Evolutionary conservation across 257 asterid species (phyloP).

Genomic region (Nicotiana otophora): DNA sequence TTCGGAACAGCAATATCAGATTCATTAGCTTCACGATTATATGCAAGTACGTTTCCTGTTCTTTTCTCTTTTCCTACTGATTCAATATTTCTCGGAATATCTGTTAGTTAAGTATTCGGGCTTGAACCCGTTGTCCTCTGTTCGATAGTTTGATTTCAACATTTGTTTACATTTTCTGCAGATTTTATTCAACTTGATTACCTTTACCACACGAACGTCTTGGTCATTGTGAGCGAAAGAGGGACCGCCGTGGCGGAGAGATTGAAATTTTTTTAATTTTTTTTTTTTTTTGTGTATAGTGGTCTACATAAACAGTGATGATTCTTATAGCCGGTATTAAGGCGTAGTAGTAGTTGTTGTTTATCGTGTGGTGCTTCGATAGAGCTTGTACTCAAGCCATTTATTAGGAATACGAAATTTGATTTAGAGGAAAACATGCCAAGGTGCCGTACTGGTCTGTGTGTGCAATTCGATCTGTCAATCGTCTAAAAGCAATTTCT

Average conservation of each 20-base stretch:
- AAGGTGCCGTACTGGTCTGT: no score
- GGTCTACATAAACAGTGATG: background rate
- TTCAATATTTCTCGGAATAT: background rate
- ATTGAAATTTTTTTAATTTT: background rate
- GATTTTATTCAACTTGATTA: background rate
- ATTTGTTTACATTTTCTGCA: background rate
- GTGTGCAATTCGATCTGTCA: background rate
- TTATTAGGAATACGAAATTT: background rate
- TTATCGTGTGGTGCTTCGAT: background rate
- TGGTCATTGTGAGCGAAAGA: background rate
- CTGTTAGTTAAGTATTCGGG: background rate
- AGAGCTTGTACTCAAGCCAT: background rate
- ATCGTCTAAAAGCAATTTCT: background rate
- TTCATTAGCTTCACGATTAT: background rate
- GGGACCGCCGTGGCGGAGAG: background rate
- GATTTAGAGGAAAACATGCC: background rate
- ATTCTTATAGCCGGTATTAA: background rate
- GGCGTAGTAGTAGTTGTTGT: background rate
- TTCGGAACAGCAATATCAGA: slow-evolving; percentile 19
- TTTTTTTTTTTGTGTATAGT: background rate
- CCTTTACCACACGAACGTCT: background rate
- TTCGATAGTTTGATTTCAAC: background rate
- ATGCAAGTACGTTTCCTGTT: slow-evolving; percentile 16
- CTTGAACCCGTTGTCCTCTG: background rate
- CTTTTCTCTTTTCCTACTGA: background rate